phyloP scores from a whole-genome alignment of 2,329 filamentous ascomycete species.

The Colletotrichum tabaci region DNA sequence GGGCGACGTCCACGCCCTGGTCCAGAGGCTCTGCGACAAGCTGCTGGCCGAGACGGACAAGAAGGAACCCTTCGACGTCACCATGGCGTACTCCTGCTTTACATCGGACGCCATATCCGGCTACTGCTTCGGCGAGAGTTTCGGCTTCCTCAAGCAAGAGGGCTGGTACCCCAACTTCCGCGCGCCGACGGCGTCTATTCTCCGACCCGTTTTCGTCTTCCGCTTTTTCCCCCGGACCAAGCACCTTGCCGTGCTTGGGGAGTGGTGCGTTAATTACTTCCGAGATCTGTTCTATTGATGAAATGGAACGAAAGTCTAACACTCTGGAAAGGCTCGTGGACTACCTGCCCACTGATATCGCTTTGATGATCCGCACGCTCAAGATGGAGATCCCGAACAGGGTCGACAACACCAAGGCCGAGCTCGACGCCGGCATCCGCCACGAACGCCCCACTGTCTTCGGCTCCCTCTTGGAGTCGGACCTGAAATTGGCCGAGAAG shows the following conservation, averaged over 20 bases:
- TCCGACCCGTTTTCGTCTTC: constrained; percentile 46
- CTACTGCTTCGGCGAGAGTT: constrained; percentile 55
- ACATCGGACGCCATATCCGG: constrained; percentile 56
- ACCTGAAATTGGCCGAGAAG: constrained; percentile 37
- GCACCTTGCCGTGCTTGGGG: constrained; percentile 36
- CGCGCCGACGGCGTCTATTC: constrained; percentile 40
- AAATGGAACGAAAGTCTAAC: not conserved
- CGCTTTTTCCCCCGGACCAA: constrained; percentile 47
- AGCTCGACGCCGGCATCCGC: constrained; percentile 41
- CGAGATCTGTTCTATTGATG: not conserved
- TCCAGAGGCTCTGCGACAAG: constrained; percentile 50
- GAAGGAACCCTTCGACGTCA: constrained; percentile 50
- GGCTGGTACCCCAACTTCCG: constrained; percentile 56
- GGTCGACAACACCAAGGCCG: constrained; percentile 40
- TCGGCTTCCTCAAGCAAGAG: constrained; percentile 52
- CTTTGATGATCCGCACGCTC: constrained; percentile 40
- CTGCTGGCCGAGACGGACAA: constrained; percentile 47
- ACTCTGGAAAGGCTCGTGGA: constrained; percentile 30
- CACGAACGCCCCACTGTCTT: constrained; percentile 43
- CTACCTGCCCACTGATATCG: constrained; percentile 38
- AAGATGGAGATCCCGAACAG: constrained; percentile 40
- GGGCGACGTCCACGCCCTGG: constrained; percentile 46
- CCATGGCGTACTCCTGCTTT: constrained; percentile 56
- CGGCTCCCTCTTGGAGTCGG: constrained; percentile 41
- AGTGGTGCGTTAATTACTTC: constrained; percentile 25